Conservation (phyloP, 1,139 yeast species). For the Debaryomyces nepalensis region DNA sequence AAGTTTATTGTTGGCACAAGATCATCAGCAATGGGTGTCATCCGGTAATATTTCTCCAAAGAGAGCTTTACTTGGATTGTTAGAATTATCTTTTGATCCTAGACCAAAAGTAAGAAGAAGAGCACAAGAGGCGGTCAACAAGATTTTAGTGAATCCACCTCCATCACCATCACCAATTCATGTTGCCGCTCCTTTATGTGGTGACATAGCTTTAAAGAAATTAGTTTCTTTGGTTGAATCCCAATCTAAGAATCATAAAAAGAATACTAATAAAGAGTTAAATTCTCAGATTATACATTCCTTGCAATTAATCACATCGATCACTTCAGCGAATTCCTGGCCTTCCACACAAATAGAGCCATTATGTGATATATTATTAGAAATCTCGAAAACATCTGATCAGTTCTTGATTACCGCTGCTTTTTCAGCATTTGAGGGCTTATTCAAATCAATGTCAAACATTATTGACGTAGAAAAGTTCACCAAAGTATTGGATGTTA, state of each 20-base stretch:
- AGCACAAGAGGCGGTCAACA: conserved; percentile 83
- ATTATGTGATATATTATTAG: conserved; percentile 76
- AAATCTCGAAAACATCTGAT: conserved; percentile 80
- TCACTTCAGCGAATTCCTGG: conserved; percentile 81
- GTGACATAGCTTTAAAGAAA: conserved; percentile 66
- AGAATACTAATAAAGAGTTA: conserved; percentile 49
- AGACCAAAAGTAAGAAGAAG: conserved; percentile 96
- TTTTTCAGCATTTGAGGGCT: conserved; percentile 82
- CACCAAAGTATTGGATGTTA: conserved; percentile 64
- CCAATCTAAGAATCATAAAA: conserved; percentile 33
- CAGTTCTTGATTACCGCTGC: conserved; percentile 82
- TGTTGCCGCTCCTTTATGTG: conserved; percentile 71
- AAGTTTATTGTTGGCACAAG: conserved; percentile 78
- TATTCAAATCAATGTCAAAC: conserved; percentile 76
- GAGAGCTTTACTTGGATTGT: conserved; percentile 79
- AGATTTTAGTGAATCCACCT: conserved; percentile 70
- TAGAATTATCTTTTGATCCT: conserved; percentile 81
- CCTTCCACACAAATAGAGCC: conserved; percentile 70
- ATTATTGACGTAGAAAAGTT: conserved; percentile 67
- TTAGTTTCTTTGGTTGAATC: conserved; percentile 50
- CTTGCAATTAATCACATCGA: conserved; percentile 70
- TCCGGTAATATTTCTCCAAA: conserved; percentile 68
- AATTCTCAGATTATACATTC: conserved; percentile 71
- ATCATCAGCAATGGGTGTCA: conserved; percentile 70
- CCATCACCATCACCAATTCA: conserved; percentile 82